phyloP scores from a whole-genome alignment of 805 yeast genomes.

The Debaryomyces prosopidis region DNA sequence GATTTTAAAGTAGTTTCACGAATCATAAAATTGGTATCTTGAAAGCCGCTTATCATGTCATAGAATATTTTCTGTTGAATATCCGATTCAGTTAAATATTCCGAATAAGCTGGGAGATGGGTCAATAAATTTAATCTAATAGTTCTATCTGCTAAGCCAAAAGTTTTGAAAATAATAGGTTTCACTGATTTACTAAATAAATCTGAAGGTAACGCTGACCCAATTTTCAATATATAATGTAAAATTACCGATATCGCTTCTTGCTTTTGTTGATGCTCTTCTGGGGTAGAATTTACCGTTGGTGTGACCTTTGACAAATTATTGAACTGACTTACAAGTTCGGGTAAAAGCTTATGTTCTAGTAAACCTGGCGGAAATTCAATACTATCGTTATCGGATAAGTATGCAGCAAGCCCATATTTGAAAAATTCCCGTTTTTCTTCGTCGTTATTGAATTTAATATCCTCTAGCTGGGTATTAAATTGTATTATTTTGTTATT shows the following conservation, averaged over 20 bases:
- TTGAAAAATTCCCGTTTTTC: conserved; percentile 52
- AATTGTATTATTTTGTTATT: conserved; percentile 52
- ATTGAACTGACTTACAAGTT: conserved; percentile 50
- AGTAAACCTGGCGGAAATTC: conserved; percentile 53
- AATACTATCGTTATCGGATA: conserved; percentile 15
- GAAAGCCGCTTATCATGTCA: conserved; percentile 74
- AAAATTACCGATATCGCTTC: conserved; percentile 39
- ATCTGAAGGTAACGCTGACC: conserved; percentile 25
- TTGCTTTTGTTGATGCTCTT: conserved; percentile 32
- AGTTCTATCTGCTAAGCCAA: conserved; percentile 70
- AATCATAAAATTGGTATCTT: conserved; percentile 79
- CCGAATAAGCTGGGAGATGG: conserved; percentile 56
- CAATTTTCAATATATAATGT: conserved; percentile 40
- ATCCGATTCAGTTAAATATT: conserved; percentile 53
- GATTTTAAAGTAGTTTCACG: conserved; percentile 79
- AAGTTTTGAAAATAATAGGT: conserved; percentile 66
- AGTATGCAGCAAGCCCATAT: conserved; percentile 25
- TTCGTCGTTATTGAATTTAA: conserved; percentile 51
- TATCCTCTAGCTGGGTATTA: conserved; percentile 53
- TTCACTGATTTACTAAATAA: conserved; percentile 46
- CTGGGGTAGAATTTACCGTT: conserved; percentile 24
- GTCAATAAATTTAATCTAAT: conserved; percentile 71
- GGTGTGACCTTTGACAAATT: conserved; percentile 27
- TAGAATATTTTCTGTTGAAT: conserved; percentile 71
- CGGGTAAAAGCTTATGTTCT: conserved; percentile 69